Conservation (phyloP, 192 early-diverging fungal genomes). For the Mortierella hygrophila region DNA sequence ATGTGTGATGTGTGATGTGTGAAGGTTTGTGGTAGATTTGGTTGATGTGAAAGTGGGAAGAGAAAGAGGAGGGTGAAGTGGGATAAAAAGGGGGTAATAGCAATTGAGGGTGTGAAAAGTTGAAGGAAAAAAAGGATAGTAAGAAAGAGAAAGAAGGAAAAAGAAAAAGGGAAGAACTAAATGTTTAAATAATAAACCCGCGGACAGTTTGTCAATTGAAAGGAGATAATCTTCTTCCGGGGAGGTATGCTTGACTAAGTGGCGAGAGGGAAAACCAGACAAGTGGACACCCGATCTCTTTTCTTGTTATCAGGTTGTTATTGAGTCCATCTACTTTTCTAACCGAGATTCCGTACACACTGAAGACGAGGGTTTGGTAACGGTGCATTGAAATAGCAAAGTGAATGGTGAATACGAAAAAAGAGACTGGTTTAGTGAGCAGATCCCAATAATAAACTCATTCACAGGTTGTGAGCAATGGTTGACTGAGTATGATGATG, state of each 20-base stretch:
- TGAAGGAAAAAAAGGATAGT: neutral
- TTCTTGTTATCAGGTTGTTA: neutral
- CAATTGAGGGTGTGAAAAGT: neutral
- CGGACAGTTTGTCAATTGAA: neutral
- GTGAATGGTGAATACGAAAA: neutral
- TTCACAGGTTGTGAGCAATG: neutral
- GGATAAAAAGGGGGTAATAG: neutral
- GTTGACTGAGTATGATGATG: neutral
- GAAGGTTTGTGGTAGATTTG: neutral
- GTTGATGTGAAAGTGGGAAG: neutral
- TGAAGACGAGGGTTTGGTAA: neutral
- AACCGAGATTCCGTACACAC: neutral
- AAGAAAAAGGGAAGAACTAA: neutral
- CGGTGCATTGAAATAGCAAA: neutral
- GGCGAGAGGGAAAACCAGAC: conserved; percentile 1
- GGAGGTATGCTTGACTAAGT: neutral
- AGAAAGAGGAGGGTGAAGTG: neutral
- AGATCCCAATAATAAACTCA: neutral
- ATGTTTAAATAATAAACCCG: conserved; percentile 4
- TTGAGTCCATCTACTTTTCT: neutral
- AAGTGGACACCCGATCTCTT: neutral
- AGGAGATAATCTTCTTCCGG: neutral
- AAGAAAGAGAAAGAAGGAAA: neutral
- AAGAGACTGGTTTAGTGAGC: neutral
- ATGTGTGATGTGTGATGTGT: neutral